Evolutionary conservation across 2,329 filamentous ascomycete genomes (phyloP).

Genomic region (Colletotrichum tofieldiae): DNA sequence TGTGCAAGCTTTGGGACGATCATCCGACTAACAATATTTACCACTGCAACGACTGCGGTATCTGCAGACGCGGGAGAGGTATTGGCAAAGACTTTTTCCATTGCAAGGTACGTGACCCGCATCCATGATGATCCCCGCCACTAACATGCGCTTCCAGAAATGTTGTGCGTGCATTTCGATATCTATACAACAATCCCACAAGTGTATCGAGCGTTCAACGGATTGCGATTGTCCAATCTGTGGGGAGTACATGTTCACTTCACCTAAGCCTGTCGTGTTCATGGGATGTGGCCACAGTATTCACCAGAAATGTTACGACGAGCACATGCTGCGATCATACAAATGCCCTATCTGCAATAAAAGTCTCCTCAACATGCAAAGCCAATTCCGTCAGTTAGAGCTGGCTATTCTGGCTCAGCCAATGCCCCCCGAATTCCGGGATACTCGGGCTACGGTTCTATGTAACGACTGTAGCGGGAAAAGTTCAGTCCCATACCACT

Average conservation of each 20-base stretch:
- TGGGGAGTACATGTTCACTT: constrained; percentile 96
- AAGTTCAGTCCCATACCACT: constrained; percentile 91
- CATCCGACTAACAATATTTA: constrained; percentile 93
- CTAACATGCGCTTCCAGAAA: constrained; percentile 65
- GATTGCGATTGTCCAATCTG: constrained; percentile 98
- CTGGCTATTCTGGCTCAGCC: constrained; percentile 90
- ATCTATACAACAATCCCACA: constrained; percentile 86
- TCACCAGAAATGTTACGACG: constrained; percentile 89
- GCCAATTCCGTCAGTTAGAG: constrained; percentile 92
- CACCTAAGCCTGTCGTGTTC: constrained; percentile 88
- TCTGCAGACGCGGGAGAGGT: constrained; percentile 91
- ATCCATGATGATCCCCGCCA: neutral
- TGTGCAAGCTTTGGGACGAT: constrained; percentile 98
- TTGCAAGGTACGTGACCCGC: constrained; percentile 82
- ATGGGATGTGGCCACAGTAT: constrained; percentile 98
- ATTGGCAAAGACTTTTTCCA: constrained; percentile 98
- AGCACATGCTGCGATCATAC: constrained; percentile 92
- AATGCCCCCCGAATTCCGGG: constrained; percentile 88
- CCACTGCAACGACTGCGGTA: constrained; percentile 95
- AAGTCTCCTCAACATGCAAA: constrained; percentile 97
- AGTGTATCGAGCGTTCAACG: constrained; percentile 93
- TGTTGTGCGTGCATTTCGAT: constrained; percentile 97
- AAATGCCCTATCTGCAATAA: constrained; percentile 98
- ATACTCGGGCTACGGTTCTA: constrained; percentile 85
- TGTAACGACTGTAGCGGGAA: constrained; percentile 97